These are phyloP conservation scores for Prunus armeniaca DNA, from an alignment of 306 rosid genomes.

Conservation along the genomic window DNA sequence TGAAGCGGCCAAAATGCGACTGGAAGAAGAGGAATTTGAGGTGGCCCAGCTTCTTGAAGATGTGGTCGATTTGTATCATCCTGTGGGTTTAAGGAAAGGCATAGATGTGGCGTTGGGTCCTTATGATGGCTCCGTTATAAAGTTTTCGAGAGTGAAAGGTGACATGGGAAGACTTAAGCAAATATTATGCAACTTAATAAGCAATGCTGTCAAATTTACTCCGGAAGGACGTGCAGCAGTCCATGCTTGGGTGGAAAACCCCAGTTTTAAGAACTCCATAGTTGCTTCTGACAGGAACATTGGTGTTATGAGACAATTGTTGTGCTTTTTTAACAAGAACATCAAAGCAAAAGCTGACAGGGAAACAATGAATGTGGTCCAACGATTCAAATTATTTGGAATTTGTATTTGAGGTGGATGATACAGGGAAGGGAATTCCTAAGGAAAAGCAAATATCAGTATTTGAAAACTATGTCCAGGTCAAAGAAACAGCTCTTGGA, in stretches of 20 bases:
- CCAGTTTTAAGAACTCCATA: constrained; percentile 38
- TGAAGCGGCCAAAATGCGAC: constrained; percentile 77
- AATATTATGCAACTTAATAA: constrained; percentile 59
- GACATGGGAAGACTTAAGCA: constrained; percentile 80
- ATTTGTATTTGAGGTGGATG: constrained; percentile 76
- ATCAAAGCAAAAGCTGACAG: constrained; percentile 15
- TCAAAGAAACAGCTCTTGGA: constrained; percentile 55
- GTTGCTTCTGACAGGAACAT: constrained; percentile 23
- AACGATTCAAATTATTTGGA: constrained; percentile 43
- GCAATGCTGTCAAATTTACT: constrained; percentile 83
- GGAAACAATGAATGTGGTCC: constrained; percentile 31
- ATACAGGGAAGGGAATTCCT: constrained; percentile 87
- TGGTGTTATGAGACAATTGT: constrained; percentile 21
- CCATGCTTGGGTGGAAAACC: constrained; percentile 57
- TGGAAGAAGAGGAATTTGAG: constrained; percentile 79
- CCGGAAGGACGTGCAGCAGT: constrained; percentile 56
- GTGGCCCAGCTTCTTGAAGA: constrained; percentile 58
- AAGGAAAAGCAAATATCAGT: constrained; percentile 58
- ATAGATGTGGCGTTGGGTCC: constrained; percentile 74
- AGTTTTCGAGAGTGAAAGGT: constrained; percentile 52
- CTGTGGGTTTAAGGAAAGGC: constrained; percentile 56
- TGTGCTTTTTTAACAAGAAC: constrained; percentile 37
- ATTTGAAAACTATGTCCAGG: constrained; percentile 76
- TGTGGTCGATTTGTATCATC: constrained; percentile 63
- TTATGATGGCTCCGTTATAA: constrained; percentile 53